Percentiles rank a stretch among this genome's conserved stretches.
Conservation (phyloP, 257 asterid species). For the Solanum okadae region DNA sequence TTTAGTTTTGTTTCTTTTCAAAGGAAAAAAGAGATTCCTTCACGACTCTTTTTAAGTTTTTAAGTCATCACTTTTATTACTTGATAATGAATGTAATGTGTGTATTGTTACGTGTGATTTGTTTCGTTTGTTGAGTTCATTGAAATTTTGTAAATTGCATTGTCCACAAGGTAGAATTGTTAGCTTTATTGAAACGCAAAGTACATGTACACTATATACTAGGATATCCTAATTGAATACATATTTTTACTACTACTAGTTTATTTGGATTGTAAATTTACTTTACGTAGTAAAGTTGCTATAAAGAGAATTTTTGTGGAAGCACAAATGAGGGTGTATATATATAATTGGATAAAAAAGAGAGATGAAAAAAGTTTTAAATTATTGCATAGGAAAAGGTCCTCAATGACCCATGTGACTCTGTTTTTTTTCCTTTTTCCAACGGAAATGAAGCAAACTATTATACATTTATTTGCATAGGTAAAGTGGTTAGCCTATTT, state of each 20-base stretch:
- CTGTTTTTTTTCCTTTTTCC: not conserved
- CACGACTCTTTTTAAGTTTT: not conserved
- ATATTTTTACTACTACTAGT: not conserved
- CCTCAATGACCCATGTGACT: not conserved
- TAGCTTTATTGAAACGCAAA: not conserved
- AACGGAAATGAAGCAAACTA: not conserved
- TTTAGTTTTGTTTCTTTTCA: not conserved
- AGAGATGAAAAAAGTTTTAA: not conserved
- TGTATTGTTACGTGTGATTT: not conserved
- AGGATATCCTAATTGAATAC: not conserved
- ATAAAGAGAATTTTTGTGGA: not conserved
- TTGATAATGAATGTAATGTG: not conserved
- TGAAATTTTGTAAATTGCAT: not conserved
- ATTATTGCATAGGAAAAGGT: slow-evolving; percentile 1
- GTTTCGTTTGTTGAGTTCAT: not conserved
- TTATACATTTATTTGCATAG: not conserved
- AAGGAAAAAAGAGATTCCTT: not conserved
- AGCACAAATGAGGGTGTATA: not conserved
- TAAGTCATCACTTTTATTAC: not conserved
- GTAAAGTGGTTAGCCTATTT: not conserved
- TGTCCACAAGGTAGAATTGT: not conserved
- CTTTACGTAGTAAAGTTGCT: not conserved
- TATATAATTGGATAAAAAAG: not conserved
- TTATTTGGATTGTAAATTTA: not conserved
- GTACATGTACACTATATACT: not conserved